Evolutionary conservation across 371 early-diverging fungal genomes (phyloP).

Genomic region (Actinomucor elegans): DNA sequence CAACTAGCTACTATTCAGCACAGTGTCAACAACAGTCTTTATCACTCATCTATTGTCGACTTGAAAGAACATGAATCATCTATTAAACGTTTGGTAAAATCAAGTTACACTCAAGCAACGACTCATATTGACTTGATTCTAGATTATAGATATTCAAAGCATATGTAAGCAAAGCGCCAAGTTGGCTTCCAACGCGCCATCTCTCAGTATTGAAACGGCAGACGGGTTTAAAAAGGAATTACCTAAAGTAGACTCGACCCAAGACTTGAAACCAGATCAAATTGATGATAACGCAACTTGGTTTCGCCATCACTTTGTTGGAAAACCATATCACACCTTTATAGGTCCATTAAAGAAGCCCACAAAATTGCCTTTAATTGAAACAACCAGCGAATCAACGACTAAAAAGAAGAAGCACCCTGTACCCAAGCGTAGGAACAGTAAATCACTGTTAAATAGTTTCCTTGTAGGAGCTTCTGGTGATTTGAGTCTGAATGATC

Average conservation of each 20-base stretch:
- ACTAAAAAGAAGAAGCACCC: background rate
- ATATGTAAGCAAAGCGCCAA: conserved; percentile 5
- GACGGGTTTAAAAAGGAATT: conserved; percentile 19
- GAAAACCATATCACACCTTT: conserved; percentile 41
- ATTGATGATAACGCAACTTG: conserved; percentile 34
- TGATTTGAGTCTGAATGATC: too few species aligned
- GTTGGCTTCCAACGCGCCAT: background rate
- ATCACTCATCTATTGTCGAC: background rate
- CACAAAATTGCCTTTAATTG: background rate
- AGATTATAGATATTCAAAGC: background rate
- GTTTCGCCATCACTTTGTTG: conserved; percentile 48
- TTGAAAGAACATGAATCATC: background rate
- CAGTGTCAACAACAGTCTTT: too few species aligned
- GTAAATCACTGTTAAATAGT: background rate
- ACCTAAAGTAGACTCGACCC: background rate
- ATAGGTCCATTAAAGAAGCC: conserved; percentile 20
- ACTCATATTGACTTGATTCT: background rate
- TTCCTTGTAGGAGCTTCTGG: too few species aligned
- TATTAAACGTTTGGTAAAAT: background rate
- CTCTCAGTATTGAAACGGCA: background rate
- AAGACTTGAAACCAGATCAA: conserved; percentile 29
- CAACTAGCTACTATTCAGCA: too few species aligned
- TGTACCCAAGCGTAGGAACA: conserved; percentile 2
- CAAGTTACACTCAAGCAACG: too few species aligned
- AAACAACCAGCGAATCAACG: background rate